Evolutionary conservation across 169 alveolate genomes (phyloP).

Genomic region (Eimeria necatrix): DNA sequence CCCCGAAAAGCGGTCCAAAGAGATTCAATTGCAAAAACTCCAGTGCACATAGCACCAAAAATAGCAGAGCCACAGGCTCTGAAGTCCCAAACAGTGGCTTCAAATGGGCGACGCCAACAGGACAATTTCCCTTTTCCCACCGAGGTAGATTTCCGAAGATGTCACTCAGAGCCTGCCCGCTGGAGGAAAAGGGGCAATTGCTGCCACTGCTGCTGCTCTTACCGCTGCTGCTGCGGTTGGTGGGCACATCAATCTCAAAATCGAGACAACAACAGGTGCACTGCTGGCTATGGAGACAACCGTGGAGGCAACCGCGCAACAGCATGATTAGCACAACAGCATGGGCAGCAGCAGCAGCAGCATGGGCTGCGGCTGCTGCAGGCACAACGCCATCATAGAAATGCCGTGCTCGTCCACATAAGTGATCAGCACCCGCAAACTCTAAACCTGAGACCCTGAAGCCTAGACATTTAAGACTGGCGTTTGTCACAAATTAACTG

Average conservation of each 20-base stretch:
- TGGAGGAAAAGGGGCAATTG: neutral
- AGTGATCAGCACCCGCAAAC: neutral
- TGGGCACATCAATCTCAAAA: neutral
- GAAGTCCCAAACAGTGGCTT: neutral
- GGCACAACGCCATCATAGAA: neutral
- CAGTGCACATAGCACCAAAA: neutral
- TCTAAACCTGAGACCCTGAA: constrained; percentile 12
- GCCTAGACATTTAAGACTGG: neutral
- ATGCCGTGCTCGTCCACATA: neutral
- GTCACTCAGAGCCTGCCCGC: constrained; percentile 3
- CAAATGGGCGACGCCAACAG: neutral
- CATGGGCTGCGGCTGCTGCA: neutral
- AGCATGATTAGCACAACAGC: neutral
- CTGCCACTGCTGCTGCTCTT: constrained; percentile 39
- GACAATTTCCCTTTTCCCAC: neutral
- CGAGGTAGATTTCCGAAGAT: neutral
- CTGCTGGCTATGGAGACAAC: too few relatives aligned
- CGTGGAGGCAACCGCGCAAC: neutral
- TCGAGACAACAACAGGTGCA: too few relatives aligned
- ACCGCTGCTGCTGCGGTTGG: neutral
- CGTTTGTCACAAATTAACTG: neutral
- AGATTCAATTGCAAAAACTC: neutral
- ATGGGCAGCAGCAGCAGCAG: neutral
- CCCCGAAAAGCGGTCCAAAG: neutral
- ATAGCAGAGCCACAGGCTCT: neutral